Base-by-base conservation (phyloP, 2,329 filamentous ascomycete genomes). In the Cercospora canescens region DNA sequence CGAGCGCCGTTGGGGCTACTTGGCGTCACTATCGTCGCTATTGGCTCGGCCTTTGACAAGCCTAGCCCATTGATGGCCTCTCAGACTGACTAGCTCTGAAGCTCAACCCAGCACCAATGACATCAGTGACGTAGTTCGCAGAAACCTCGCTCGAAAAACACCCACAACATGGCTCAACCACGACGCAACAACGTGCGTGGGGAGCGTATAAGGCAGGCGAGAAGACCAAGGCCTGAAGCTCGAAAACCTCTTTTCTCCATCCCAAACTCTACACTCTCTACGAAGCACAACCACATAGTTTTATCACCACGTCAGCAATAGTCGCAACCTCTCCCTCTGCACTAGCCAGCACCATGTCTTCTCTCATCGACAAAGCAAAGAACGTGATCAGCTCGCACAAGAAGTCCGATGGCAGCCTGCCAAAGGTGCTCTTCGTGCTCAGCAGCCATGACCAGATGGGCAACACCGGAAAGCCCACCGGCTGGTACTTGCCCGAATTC, bases 401-500 rank as follows among this genome's bases (percentile, higher is more conserved):
- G 52, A 64, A 64, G 59, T 56, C 61, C 41, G 45, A 54, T 52
- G 60, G 64, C 37, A 57, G 60, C 39, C 45, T 58, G 32, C 64
- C 64, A 12, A 63, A 54, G 21, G 60, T 66, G n/a, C 64, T 66
- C 34, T 66, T 66, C 60, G 56, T 66, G 14, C 48, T 66, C 68
- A 91, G 88, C 70, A 92, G 89, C 67, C 83, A 86, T 76, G 77
- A 78, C 69, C 77, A 80, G 67, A 77, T 84, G 60, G 80, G 79
- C 60, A 73, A 76, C 71, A 77, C 75, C 52, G 76, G 78, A 68
- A 78, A 80, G 62, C 84, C 85, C 9, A 91, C 89, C 0, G 90
- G 90, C 69, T 92, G 90, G 90, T 92, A 87, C 75, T 80, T 92
- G 9, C 77, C 78, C 2, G 78, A 77, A 56, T 72, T 76, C 39